Evolutionary conservation across 352 stramenopile species (phyloP), one percentile per base, ranked within the genome.

Genomic region (Phytophthora sansomeana): DNA sequence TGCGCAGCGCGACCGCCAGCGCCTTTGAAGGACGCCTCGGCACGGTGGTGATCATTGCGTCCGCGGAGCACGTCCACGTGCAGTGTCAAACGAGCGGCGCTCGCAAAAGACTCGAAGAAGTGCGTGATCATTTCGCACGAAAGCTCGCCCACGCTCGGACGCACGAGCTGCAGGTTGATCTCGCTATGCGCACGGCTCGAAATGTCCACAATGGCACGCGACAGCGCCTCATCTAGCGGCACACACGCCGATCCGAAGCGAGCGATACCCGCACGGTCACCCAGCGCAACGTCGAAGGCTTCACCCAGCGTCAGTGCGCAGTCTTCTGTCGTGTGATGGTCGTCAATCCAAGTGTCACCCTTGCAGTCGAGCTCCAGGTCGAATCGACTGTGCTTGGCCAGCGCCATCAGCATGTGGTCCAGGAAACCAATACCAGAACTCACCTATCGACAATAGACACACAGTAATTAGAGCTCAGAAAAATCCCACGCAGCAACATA

Each of bases 261-360:
- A n/a, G 81, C 72, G 60, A 98, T 98, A 56, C 89, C 90, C 19
- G 78, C 72, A 30, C 93, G 83, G 67, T 91, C 90, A 6, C 96
- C 96, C 6, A 99, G 83, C 4, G 95, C 93, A 59, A 83, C 70
- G 58, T 97, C 93, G 52, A 98, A 92, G 10, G 89, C 91, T 63
- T 98, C 92, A 21, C 96, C 96, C 5, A 99, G 75, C 41, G 93
- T 95, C 67, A 99, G 89, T 26, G 89, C 87, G 36, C 97, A 97
- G 83, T 99, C 96, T 74, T 99, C 96, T 14, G 89, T 95, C 39
- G 94, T 98, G 77, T 99, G 96, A 70, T 99, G 96, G 80, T 99
- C 96, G 73, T 99, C 96, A 41, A 99, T 98, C 87, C 91, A 98
- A 33, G 92, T 91, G 74, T 99, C 96, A 56, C 96, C 96, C 51